These are phyloP conservation scores for Neonectria punicea DNA, from an alignment of 2,329 filamentous ascomycete genomes.

Conservation along the genomic window DNA sequence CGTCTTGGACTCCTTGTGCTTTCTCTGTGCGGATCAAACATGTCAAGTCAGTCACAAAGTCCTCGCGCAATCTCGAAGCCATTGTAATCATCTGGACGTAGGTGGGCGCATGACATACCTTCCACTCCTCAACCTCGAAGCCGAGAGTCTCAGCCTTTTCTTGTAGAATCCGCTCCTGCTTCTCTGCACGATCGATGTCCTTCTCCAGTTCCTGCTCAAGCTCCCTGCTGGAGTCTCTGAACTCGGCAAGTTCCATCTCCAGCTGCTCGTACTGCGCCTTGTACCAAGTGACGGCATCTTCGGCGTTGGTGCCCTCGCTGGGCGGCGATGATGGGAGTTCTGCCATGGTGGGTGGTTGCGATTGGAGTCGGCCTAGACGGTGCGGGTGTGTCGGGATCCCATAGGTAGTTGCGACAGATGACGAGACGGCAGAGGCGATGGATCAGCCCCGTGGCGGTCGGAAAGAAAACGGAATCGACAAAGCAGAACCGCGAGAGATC, in stretches of 20 bases:
- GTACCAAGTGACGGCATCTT: constrained; percentile 91
- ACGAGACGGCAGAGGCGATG: constrained; percentile 5
- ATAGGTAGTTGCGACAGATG: constrained; percentile 25
- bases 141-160: constrained; percentile 86
- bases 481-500: neutral
- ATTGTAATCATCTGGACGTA: neutral
- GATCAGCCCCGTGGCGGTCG: constrained; percentile 6
- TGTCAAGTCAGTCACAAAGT: constrained; percentile 21
- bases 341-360: constrained; percentile 53
- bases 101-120: constrained; percentile 67
- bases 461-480: neutral
- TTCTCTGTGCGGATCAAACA: constrained; percentile 68
- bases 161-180: constrained; percentile 85
- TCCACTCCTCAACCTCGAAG: constrained; percentile 98
- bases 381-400: constrained; percentile 27
- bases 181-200: constrained; percentile 95
- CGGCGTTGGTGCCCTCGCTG: constrained; percentile 62
- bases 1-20: constrained; percentile 93
- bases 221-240: constrained; percentile 92
- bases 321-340: constrained; percentile 73
- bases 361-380: constrained; percentile 20
- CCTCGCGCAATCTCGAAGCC: neutral
- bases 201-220: constrained; percentile 94
- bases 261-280: constrained; percentile 95
- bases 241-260: constrained; percentile 90